These are phyloP conservation scores for Chlamydomonas eustigma DNA, from an alignment of 139 green algal genomes.

Conservation along the genomic window DNA sequence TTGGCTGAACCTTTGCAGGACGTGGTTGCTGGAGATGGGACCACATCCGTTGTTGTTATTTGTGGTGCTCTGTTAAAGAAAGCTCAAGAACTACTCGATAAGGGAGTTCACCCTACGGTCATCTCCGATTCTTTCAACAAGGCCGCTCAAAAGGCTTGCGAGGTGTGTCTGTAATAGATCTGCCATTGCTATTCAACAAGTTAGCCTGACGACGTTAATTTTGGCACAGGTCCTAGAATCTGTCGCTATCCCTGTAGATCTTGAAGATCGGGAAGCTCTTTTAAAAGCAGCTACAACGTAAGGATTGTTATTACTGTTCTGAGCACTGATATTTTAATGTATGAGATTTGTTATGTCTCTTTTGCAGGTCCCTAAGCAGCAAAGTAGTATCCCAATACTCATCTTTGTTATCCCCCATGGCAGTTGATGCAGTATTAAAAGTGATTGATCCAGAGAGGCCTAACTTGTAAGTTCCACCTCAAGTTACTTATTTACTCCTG, in stretches of 20 bases:
- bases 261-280: constrained; percentile 85
- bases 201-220: not conserved
- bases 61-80: constrained; percentile 91
- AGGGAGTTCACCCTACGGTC: constrained; percentile 82
- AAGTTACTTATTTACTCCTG: not conserved
- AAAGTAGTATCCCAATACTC: constrained; percentile 97
- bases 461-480: constrained; percentile 48
- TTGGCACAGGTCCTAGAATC: constrained; percentile 65
- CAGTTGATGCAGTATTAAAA: constrained; percentile 88
- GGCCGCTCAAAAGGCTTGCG: constrained; percentile 73
- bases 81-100: constrained; percentile 61
- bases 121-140: constrained; percentile 91
- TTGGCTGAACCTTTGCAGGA: constrained; percentile 62
- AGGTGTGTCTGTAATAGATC: constrained; percentile 52
- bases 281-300: constrained; percentile 91
- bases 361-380: constrained; percentile 49
- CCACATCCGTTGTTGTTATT: constrained; percentile 90
- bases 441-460: constrained; percentile 77
- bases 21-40: constrained; percentile 96
- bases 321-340: too few relatives aligned
- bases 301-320: not conserved
- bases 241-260: constrained; percentile 81
- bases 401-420: constrained; percentile 91
- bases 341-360: not conserved
- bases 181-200: not conserved